Evolutionary conservation across 768 basidiomycete genomes (phyloP), one percentile per base, ranked within the genome.

Genomic region (Hericium alpestre): DNA sequence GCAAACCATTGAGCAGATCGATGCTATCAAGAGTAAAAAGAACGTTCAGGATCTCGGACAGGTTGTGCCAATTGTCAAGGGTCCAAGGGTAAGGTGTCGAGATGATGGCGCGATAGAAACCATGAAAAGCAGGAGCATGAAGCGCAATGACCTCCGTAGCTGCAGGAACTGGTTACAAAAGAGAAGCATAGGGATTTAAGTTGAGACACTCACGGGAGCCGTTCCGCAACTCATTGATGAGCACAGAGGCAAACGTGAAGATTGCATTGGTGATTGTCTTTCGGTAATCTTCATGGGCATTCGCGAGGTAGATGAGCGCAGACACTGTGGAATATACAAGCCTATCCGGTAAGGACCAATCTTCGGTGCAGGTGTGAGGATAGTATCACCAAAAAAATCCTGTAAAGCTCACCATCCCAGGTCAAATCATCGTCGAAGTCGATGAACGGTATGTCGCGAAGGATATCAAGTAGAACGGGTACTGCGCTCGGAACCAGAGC

Each of bases 271-370:
- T 77, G 8, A 82, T 79, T 18, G 67, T 70, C 13, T 74, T 72
- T 15, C 78, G 73, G 61, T 81, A 76, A 53, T 77, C 69, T 0
- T 72, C 67, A 69, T 84, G 75, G 16, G 72, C 67, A 47, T 75
- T 78, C 20, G 86, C 82, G 20, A 91, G 72, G 53, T 81, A 76
- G 48, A 94, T 74, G 8, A 92, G 72, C 11, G 90, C 87, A 4
- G 86, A 86, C 22, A 90, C 78, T 3, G 84, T 90, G 1, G 87
- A 83, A 65, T 77, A 88, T 1, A 89, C 84, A 41, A 94, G 78
- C 65, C 92, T 87, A 69, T 94, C 89, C 39, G 92, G 85, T 37
- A 90, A 75, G 2, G 90, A 79, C 90, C 90, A 93, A 61, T 90
- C 91, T 93, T 58, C 6, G 9, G 6, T 15, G 46, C 53, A n/a